phyloP scores from a whole-genome alignment of 2,329 filamentous ascomycete genomes.

The Botrytis aclada region DNA sequence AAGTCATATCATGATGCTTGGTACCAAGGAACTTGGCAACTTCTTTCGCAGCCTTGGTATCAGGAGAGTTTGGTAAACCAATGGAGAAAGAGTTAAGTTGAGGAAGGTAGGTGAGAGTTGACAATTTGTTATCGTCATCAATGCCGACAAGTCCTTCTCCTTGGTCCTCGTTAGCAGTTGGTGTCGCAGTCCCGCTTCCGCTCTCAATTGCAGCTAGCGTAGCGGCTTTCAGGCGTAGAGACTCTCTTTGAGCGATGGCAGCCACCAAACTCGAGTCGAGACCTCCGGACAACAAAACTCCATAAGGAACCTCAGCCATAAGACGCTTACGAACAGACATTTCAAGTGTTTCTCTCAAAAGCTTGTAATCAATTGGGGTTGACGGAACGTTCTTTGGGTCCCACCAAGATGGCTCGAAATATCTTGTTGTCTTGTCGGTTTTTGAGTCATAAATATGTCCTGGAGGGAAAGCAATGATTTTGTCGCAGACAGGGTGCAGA shows the following conservation, averaged over 20 bases:
- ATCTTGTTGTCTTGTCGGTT: conserved; percentile 78
- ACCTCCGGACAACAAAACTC: conserved; percentile 90
- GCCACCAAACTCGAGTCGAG: conserved; percentile 94
- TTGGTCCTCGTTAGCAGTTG: conserved; percentile 53
- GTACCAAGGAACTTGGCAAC: conserved; percentile 97
- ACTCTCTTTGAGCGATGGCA: conserved; percentile 92
- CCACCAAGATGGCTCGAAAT: conserved; percentile 92
- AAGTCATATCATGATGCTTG: conserved; percentile 97
- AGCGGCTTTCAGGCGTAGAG: conserved; percentile 68
- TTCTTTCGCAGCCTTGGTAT: conserved; percentile 86
- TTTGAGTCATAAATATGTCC: conserved; percentile 95
- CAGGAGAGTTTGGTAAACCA: conserved; percentile 86
- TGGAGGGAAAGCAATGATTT: conserved; percentile 89
- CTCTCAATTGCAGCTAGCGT: conserved; percentile 47
- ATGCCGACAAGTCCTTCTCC: conserved; percentile 84
- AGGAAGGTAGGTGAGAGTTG: conserved; percentile 84
- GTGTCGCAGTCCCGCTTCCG: conserved; percentile 43
- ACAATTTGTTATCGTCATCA: conserved; percentile 85
- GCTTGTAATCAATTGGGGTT: conserved; percentile 77
- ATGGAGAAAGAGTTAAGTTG: conserved; percentile 99
- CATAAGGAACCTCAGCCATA: conserved; percentile 98
- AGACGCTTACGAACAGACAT: conserved; percentile 90
- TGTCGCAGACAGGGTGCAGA: conserved; percentile 88
- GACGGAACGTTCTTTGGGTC: conserved; percentile 75
- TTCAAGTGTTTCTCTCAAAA: conserved; percentile 79